These are phyloP conservation scores for Apiotrichum siamense DNA, from an alignment of 1,284 basidiomycete genomes.

Conservation along the genomic window DNA sequence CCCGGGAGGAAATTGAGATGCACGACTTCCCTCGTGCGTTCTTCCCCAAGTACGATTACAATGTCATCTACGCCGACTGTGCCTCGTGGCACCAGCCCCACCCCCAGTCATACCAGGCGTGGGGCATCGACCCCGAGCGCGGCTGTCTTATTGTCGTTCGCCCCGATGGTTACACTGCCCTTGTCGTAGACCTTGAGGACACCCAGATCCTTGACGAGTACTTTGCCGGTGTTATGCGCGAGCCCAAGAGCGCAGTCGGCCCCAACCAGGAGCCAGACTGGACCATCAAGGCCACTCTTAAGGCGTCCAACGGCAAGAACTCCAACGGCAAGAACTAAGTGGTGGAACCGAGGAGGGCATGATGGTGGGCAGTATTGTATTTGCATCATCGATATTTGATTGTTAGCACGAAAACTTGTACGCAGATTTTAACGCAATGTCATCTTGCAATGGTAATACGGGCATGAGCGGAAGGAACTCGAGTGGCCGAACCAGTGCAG, in stretches of 20 bases:
- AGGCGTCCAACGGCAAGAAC: too few species aligned
- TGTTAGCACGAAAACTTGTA: too few species aligned
- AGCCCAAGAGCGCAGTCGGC: neutral
- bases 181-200: conserved; percentile 17
- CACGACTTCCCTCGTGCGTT: conserved; percentile 10
- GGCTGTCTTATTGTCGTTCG: conserved; percentile 41
- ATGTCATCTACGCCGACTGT: conserved; percentile 34
- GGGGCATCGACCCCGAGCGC: conserved; percentile 35
- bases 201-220: conserved; percentile 1
- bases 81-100: conserved; percentile 32
- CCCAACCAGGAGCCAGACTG: conserved; percentile 3
- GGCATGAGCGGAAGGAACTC: too few species aligned
- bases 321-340: too few species aligned
- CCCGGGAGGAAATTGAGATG: conserved; percentile 15
- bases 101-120: conserved; percentile 40
- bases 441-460: too few species aligned
- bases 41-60: conserved; percentile 13
- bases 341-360: too few species aligned
- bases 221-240: conserved; percentile 4
- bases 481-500: too few species aligned
- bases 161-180: conserved; percentile 35
- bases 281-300: conserved; percentile 1
- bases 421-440: too few species aligned
- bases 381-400: too few species aligned
- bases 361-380: too few species aligned